Evolutionary conservation across 2,329 filamentous ascomycete genomes (phyloP), one percentile per base, ranked within the genome.

Genomic region (Cladosporium sp.): DNA sequence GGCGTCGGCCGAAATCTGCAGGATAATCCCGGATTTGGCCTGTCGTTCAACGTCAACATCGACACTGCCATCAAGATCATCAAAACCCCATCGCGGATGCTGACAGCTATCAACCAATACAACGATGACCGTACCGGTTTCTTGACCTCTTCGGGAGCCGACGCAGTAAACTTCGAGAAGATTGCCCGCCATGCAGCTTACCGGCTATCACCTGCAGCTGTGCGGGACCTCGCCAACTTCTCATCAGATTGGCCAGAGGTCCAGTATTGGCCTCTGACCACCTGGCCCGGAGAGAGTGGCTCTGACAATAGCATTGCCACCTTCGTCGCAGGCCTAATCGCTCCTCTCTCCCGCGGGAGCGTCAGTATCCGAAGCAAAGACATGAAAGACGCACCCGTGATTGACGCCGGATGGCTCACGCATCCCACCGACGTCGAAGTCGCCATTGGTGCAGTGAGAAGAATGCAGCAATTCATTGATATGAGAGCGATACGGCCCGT

Each of bases 371-470:
- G 57, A 0, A 69, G 63, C 5, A 55, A 66, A 8, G 64, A 70
- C 49, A 69, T 66, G 0, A n/a, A 49, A 0, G 66, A 66, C n/a
- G 54, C 61, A 0, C 74, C 75, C 0, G 36, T 70, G 17, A 66
- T 77, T 43, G 64, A 75, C 42, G 71, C 73, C 0, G 67, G 67
- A 30, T 76, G 72, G 72, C 64, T 76, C 7, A 71, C 69, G 2
- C 51, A 71, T 30, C 61, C 64, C 0, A 61, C 63, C 0, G 74
- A 76, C 49, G 57, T 67, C 22, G 65, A 69, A 14, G 42, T 75
- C 1, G 71, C 69, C 0, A 51, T 77, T 1, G 68, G 67, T 2
- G 63, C 64, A 3, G 71, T 67, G 63, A 70, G 69, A 38, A 60
- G 77, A 7, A 55, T 57, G 4, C 68, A 73, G 7, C 45, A 70